A percentile compares a stretch with the other conserved stretches of the same genome.
Evolutionary conservation across 2,329 filamentous ascomycete species (phyloP).

Genomic region (Arthroderma sp.): DNA sequence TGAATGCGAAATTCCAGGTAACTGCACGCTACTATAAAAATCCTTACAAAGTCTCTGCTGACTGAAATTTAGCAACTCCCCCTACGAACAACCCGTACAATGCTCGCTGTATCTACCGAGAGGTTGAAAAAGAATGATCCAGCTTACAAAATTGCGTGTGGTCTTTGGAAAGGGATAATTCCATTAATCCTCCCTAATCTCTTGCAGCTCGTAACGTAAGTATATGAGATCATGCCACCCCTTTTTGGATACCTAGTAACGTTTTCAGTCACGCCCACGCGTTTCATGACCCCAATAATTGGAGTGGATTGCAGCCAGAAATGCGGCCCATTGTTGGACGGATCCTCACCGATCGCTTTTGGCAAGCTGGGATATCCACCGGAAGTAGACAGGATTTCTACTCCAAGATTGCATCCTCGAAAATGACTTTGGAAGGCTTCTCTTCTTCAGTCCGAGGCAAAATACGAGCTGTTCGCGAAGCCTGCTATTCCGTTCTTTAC

Average conservation of each 20-base stretch:
- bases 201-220: conserved; percentile 63
- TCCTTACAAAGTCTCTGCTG: background rate
- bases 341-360: conserved; percentile 88
- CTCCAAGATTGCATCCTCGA: conserved; percentile 76
- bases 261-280: conserved; percentile 64
- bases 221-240: background rate
- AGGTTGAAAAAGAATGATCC: conserved; percentile 62
- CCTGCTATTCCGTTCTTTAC: conserved; percentile 86
- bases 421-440: conserved; percentile 79
- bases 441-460: conserved; percentile 85
- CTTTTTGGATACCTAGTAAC: conserved; percentile 6
- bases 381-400: conserved; percentile 97
- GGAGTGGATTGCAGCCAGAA: conserved; percentile 61
- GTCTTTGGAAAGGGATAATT: conserved; percentile 75
- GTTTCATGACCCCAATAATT: conserved; percentile 76
- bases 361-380: conserved; percentile 93
- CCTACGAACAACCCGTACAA: conserved; percentile 74
- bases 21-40: conserved; percentile 11
- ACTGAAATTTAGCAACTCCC: conserved; percentile 49
- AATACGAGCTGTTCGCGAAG: conserved; percentile 78
- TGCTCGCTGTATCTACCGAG: conserved; percentile 86
- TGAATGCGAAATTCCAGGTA: conserved; percentile 62
- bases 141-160: conserved; percentile 61
- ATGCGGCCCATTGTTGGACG: conserved; percentile 65
- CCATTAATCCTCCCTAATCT: conserved; percentile 73